Evolutionary conservation across 2,329 filamentous ascomycete genomes (phyloP).

Genomic region (Huntiella moniliformis): DNA sequence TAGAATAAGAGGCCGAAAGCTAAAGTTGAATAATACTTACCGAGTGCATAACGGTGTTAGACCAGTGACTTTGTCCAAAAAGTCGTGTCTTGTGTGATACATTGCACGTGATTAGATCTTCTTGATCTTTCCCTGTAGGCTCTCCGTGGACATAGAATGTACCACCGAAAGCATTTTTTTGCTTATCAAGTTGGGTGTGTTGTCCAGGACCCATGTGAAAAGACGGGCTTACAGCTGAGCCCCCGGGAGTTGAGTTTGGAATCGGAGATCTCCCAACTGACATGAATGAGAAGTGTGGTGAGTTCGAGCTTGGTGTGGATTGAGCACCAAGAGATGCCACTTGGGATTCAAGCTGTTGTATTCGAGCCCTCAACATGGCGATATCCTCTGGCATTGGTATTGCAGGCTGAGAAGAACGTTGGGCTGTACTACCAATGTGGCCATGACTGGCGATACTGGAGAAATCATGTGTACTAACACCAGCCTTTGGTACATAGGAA

Average conservation of each 20-base stretch:
- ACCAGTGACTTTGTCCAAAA: slow-evolving; percentile 39
- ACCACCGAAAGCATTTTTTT: slow-evolving; percentile 22
- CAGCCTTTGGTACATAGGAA: too few relatives aligned
- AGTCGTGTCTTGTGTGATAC: slow-evolving; percentile 35
- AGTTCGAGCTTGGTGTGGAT: background rate
- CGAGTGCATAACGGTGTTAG: slow-evolving; percentile 25
- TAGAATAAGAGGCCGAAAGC: too few relatives aligned
- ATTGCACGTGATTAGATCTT: slow-evolving; percentile 21
- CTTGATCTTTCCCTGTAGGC: slow-evolving; percentile 16
- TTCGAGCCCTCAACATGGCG: background rate
- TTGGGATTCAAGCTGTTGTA: background rate
- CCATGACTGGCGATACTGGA: too few relatives aligned
- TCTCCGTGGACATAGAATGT: slow-evolving; percentile 26
- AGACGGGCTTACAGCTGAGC: too few relatives aligned
- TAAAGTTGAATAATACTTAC: slow-evolving; percentile 19
- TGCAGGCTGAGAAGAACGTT: too few relatives aligned
- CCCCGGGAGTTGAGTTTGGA: too few relatives aligned
- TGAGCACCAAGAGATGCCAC: background rate
- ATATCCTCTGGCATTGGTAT: background rate
- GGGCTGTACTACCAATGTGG: too few relatives aligned
- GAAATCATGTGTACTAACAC: too few relatives aligned
- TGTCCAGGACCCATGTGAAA: background rate
- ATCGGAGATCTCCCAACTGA: too few relatives aligned
- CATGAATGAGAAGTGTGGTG: too few relatives aligned
- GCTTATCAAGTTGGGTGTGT: slow-evolving; percentile 20